Conservation (phyloP, 108 stramenopile species). For the Stephanodiscus triporus region DNA sequence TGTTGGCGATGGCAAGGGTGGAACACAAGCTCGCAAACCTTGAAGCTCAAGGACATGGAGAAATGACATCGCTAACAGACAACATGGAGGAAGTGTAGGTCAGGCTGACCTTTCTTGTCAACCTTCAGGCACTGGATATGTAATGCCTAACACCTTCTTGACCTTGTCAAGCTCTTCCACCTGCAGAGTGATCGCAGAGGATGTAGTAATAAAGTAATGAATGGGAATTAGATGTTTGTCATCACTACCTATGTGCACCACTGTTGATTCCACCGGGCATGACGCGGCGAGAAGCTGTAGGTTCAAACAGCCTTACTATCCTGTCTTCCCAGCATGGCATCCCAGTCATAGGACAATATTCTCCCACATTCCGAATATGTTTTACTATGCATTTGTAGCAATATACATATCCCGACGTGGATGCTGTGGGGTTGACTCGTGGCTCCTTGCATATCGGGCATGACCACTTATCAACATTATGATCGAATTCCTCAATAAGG, state of each 20-base stretch:
- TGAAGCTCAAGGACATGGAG: no score
- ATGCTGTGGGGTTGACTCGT: slow-evolving; percentile 72
- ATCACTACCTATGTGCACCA: neutral
- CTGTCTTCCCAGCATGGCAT: slow-evolving; percentile 58
- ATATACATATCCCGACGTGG: slow-evolving; percentile 79
- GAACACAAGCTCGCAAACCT: no score
- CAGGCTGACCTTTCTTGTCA: no score
- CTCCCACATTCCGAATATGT: slow-evolving; percentile 51
- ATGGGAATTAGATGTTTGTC: neutral
- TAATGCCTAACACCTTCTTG: no score
- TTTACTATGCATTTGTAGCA: slow-evolving; percentile 68
- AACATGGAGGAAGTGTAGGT: no score
- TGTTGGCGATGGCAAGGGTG: no score
- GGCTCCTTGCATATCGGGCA: slow-evolving; percentile 76
- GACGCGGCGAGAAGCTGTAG: slow-evolving; percentile 26
- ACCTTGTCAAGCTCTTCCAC: no score
- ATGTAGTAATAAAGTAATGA: no score
- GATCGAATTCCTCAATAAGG: slow-evolving; percentile 12
- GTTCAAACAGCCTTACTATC: slow-evolving; percentile 71
- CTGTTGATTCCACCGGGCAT: neutral
- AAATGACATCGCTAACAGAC: no score
- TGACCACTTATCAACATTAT: slow-evolving; percentile 35
- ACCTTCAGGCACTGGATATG: no score
- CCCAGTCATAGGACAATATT: slow-evolving; percentile 70
- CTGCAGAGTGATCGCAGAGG: no score